Percentiles rank a stretch among this genome's conserved stretches.
These are phyloP conservation scores for Rhinocladiella similis DNA, from an alignment of 2,329 filamentous ascomycete genomes.

Conservation along the genomic window DNA sequence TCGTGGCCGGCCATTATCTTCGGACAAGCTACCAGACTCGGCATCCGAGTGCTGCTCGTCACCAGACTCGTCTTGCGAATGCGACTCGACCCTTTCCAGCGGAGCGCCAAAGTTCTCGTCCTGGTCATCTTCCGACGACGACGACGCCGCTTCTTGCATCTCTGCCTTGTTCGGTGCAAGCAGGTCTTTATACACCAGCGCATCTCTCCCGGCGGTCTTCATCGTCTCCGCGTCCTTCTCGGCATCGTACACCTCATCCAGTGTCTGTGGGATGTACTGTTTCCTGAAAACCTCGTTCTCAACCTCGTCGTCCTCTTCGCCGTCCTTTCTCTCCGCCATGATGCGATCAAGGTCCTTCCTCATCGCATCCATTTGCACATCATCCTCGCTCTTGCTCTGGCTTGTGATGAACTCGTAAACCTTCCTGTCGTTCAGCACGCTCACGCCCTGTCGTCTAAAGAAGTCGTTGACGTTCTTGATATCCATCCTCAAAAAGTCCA, in stretches of 20 bases:
- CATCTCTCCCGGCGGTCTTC: conserved; percentile 68
- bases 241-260: conserved; percentile 95
- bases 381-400: conserved; percentile 49
- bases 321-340: conserved; percentile 58
- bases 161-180: conserved; percentile 55
- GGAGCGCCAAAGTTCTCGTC: conserved; percentile 29
- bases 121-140: conserved; percentile 42
- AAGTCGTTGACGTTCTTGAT: conserved; percentile 96
- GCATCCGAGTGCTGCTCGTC: conserved; percentile 30
- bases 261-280: conserved; percentile 92
- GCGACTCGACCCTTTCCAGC: neutral
- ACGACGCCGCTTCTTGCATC: conserved; percentile 35
- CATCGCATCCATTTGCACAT: conserved; percentile 62
- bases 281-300: conserved; percentile 93
- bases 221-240: conserved; percentile 85
- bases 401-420: conserved; percentile 81
- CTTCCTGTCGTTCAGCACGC: conserved; percentile 74
- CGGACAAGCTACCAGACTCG: conserved; percentile 51
- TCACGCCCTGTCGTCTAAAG: conserved; percentile 82
- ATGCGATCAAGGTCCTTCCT: conserved; percentile 64
- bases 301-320: conserved; percentile 63
- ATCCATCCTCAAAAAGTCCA: conserved; percentile 96
- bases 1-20: conserved; percentile 61
- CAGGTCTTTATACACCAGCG: conserved; percentile 82
- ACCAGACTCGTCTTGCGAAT: conserved; percentile 38